These are phyloP conservation scores for Zygosaccharomyces kombuchaensis DNA, from an alignment of 805 yeast genomes.

Conservation along the genomic window DNA sequence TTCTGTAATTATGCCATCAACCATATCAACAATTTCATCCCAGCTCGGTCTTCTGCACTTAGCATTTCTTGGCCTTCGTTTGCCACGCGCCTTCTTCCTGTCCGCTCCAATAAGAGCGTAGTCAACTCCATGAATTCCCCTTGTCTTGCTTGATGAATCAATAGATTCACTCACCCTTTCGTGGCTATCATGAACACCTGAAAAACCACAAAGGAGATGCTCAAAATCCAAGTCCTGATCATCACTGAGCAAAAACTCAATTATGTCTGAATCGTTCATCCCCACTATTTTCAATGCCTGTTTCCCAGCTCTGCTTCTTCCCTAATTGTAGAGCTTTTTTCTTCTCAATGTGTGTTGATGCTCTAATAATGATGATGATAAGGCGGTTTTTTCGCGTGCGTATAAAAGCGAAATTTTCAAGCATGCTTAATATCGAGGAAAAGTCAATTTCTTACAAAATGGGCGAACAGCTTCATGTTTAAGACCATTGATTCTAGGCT, in stretches of 20 bases:
- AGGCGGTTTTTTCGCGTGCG: not conserved
- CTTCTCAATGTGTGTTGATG: not conserved
- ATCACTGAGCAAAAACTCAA: conserved; percentile 1
- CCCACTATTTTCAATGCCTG: not conserved
- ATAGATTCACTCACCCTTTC: not conserved
- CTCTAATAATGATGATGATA: not conserved
- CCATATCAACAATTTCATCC: not conserved
- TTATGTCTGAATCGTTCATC: conserved; percentile 4
- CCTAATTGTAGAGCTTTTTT: not conserved
- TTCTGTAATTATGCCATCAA: not conserved
- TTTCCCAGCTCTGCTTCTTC: not conserved
- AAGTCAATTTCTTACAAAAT: not conserved
- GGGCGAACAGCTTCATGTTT: not conserved
- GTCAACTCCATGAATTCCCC: not conserved
- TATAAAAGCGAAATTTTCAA: not conserved
- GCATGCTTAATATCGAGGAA: not conserved
- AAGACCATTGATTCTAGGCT: not conserved
- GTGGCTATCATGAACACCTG: not conserved
- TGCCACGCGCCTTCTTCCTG: not conserved
- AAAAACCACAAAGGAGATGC: not conserved
- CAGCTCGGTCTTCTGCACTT: not conserved
- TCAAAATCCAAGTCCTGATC: not conserved
- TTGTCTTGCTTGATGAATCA: not conserved
- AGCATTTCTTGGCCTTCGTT: too few species aligned
- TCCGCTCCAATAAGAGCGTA: not conserved